Evolutionary conservation across 208 protist species (phyloP), one percentile per base, ranked within the genome.

Genomic region (Leishmania tropica): DNA sequence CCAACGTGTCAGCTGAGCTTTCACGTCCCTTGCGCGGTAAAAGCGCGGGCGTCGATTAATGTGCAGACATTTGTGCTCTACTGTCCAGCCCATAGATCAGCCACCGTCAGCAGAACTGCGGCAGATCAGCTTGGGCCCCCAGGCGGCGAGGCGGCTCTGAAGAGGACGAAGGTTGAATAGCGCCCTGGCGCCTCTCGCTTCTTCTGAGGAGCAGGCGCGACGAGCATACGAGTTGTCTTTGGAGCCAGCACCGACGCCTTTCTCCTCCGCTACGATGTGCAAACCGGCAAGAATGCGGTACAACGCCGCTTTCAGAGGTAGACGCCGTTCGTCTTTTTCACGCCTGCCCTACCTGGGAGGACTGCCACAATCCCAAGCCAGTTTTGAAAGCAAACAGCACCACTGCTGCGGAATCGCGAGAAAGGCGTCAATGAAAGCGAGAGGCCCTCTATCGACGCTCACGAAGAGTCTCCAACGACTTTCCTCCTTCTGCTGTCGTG

Each of bases 21-120:
- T 70, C 93, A 96, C 77, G 54, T 92, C 17, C 85, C 85, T 1
- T 96, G 93, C 79, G 93, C 93, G 13, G 51, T 92, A 17, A 56
- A 60, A 71, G 83, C 80, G 1, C 42, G 75, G 11, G 83, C 80
- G 19, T 73, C n/a, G 74, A 45, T 87, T 28, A 77, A 76, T 24
- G 67, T 54, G 51, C 64, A 88, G 17, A 48, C 71, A 35, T 81
- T 79, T 81, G n/a, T 74, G 62, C 74, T 88, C 35, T 65, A 60
- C 72, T 91, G 83, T 53, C 79, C 87, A 0, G 24, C 48, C 2
- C 80, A 88, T 73, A 62, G 62, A 56, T 31, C 42, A 1, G 70
- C 40, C 70, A 28, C 40, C 1, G 3, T 13, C 24, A 53, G 31
- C 24, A 21, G 8, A 19, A 74, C 10, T 4, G 42, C 19, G 13